Base-by-base conservation (phyloP, 2,329 filamentous ascomycete species). In the Phialophora chinensis region DNA sequence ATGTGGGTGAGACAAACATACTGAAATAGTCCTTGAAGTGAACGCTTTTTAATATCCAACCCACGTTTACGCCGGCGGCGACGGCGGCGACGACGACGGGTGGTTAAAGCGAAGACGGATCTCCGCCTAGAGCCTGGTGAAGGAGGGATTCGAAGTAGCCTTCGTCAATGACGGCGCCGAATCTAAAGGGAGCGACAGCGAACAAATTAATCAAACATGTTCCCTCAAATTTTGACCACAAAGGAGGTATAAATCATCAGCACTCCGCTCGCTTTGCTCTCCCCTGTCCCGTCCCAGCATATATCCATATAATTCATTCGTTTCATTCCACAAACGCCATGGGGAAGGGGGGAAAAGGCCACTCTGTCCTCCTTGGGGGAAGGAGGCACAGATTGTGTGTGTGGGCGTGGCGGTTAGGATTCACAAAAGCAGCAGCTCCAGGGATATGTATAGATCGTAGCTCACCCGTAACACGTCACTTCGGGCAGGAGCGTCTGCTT, bases 391-490 rank as follows among this genome's bases (percentile, higher is more conserved):
- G 23, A 25, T 27, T 52, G 29, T 60, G 33, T 35, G 25, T 10
- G 29, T n/a, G 44, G 17, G 33, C 29, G 6, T 29, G 7, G 31
- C 27, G 31, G 31, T 33, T 29, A 53, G 58, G 14, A 11, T 27
- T 10, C 38, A 44, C 38, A 17, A n/a, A 44, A n/a, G 38, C 33
- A 35, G 31, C 23, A 33, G 31, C 10, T 31, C 8, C 29, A 60
- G 20, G 4, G 31, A 38, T 31, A 35, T 44, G 3, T 10, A 42
- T 12, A 38, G 47, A 60, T 35, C 31, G 14, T 47, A 11, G 73
- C 75, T 60, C 71, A 78, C 78, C 79, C 79, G 60, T 79, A 77
- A 53, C 79, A 81, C 53, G 76, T 74, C 5, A 80, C 75, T 7
- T 74, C 72, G 2, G 75, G 72, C 6, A 74, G 57, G 38, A 81